phyloP scores from a whole-genome alignment of 331 rosid genomes.

The Phaseolus coccineus region DNA sequence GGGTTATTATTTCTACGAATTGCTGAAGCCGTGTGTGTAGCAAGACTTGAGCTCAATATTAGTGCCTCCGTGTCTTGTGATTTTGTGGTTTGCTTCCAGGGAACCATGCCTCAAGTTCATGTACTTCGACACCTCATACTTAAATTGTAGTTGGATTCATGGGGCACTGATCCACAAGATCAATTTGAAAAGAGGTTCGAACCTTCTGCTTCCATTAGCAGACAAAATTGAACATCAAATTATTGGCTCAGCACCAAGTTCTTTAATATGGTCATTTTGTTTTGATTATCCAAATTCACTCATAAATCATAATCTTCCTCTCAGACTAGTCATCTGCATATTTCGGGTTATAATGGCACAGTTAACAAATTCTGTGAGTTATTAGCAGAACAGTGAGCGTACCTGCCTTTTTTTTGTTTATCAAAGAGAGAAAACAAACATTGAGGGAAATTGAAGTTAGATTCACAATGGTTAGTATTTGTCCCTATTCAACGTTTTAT shows the following conservation, averaged over 20 bases:
- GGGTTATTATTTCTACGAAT: conserved; percentile 17
- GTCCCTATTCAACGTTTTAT: not conserved
- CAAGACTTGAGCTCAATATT: conserved; percentile 15
- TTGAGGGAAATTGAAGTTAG: not conserved
- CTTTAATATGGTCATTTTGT: not conserved
- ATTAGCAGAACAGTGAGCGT: not conserved
- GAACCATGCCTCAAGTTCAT: conserved; percentile 51
- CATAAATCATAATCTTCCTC: not conserved
- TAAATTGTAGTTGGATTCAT: conserved; percentile 30
- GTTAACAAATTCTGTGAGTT: not conserved
- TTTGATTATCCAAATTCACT: conserved; percentile 9
- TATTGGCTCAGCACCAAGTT: conserved; percentile 20
- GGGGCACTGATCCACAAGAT: conserved; percentile 53
- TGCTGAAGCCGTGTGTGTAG: conserved; percentile 17
- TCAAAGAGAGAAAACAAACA: not conserved
- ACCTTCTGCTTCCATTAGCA: conserved; percentile 2
- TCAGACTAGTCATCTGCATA: not conserved
- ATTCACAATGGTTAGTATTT: not conserved
- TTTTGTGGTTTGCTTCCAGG: conserved; percentile 40
- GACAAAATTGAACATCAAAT: conserved; percentile 27
- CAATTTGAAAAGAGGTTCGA: conserved; percentile 30
- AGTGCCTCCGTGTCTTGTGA: conserved; percentile 26
- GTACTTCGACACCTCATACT: conserved; percentile 35
- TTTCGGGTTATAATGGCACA: conserved; percentile 9
- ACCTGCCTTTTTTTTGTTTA: not conserved